Base-by-base conservation (phyloP, 495 filamentous ascomycete genomes). In the Tetracladium setigerum region DNA sequence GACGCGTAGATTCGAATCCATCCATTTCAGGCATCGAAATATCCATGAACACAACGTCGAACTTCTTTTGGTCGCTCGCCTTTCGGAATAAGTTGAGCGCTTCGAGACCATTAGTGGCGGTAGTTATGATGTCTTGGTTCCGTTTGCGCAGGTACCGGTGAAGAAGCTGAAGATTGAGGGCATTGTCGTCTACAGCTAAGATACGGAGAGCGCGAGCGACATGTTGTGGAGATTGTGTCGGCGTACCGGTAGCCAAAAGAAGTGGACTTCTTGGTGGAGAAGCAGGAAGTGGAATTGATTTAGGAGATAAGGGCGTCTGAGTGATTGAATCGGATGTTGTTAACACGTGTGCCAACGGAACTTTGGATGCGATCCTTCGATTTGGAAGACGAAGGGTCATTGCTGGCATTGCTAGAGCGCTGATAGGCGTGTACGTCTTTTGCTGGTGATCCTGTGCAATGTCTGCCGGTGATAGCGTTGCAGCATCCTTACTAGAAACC, bases 1-100 rank as follows among this genome's bases (percentile, higher is more conserved):
- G 62, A 1, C 70, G 66, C 2, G 83, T 85, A 11, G 82, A 74
- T 43, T 76, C 75, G 30, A 86, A 62, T 4, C 83, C 83, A 46
- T 84, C 76, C 74, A 87, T 77, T 0, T 85, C 63, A 0, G 84
- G 84, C 84, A 89, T 88, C 48, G 71, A 77, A 37, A 87, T 78
- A 49, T 86, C 55, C 55, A 59, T 59, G 41, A 59, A 55, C 5
- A 59, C 49, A 7, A 53, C 16, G 39, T 59, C 52, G 31, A 49
- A 55, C 13, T 30, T 38, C 11, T 35, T 19, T 24, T 22, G 12
- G 7, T 36, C 30, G 18, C 34, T 16, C 8, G 30, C 30, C 7
- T 48, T 42, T 3, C 35, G 24, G 38, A 54, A 16, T 13, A 43
- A 27, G 17, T 12, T 38, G 11, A 53, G 14, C 10, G 44, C 44